Percentiles rank a stretch among this genome's conserved stretches.
These are phyloP conservation scores for Penicillium sp. DNA, from an alignment of 2,329 filamentous ascomycete genomes.

Conservation along the genomic window DNA sequence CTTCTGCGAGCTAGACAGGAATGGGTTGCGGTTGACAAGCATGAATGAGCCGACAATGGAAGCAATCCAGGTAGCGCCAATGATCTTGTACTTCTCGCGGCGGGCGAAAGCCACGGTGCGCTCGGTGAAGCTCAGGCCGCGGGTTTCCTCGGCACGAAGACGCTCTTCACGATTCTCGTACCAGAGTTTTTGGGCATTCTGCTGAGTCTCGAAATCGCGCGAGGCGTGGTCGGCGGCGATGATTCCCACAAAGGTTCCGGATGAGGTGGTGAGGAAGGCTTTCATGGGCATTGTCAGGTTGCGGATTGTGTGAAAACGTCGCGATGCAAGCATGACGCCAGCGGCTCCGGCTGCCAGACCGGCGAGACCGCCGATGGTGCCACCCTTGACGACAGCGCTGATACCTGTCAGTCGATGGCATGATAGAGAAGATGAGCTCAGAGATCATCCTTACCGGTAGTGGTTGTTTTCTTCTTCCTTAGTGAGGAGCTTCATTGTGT, in stretches of 20 bases:
- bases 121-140: conserved; percentile 57
- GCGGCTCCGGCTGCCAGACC: conserved; percentile 66
- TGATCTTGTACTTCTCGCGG: conserved; percentile 81
- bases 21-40: conserved; percentile 74
- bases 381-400: conserved; percentile 73
- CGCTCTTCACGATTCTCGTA: conserved; percentile 61
- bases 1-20: conserved; percentile 75
- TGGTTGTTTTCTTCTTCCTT: conserved; percentile 88
- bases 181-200: conserved; percentile 68
- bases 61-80: conserved; percentile 77
- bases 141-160: conserved; percentile 53
- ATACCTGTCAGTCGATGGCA: conserved; percentile 18
- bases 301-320: conserved; percentile 74
- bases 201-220: conserved; percentile 66
- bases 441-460: conserved; percentile 60
- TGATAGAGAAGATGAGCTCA: neutral
- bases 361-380: conserved; percentile 66
- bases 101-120: conserved; percentile 70
- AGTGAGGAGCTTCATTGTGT: conserved; percentile 85
- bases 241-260: conserved; percentile 82
- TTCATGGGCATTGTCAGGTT: conserved; percentile 84
- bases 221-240: conserved; percentile 76
- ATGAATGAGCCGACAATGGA: conserved; percentile 73
- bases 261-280: conserved; percentile 80
- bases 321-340: conserved; percentile 66